These are phyloP conservation scores for Coemansia sp. DNA, from an alignment of 192 early-diverging fungal species.

Conservation along the genomic window DNA sequence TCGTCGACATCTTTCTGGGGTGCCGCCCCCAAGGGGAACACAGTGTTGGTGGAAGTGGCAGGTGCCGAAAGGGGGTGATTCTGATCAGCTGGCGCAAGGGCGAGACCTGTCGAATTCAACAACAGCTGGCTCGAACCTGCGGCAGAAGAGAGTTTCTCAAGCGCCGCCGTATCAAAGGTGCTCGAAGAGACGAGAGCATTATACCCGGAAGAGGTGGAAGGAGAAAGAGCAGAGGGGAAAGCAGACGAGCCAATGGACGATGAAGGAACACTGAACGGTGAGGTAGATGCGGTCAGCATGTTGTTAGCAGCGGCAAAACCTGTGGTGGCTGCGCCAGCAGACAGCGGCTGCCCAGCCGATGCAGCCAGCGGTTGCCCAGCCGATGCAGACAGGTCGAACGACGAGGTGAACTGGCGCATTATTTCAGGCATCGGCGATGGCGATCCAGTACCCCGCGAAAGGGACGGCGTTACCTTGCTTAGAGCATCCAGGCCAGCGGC, in stretches of 20 bases:
- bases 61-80: slow-evolving; percentile 6
- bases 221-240: slow-evolving; percentile 26
- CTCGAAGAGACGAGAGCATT: slow-evolving; percentile 20
- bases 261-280: slow-evolving; percentile 24
- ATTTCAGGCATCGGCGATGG: slow-evolving; percentile 37
- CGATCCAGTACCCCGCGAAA: slow-evolving; percentile 16
- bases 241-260: slow-evolving; percentile 26
- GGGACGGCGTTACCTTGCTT: slow-evolving; percentile 31
- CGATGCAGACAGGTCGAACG: slow-evolving; percentile 31
- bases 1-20: slow-evolving; percentile 32
- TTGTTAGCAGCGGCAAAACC: slow-evolving; percentile 2
- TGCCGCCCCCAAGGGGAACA: background rate
- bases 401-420: slow-evolving; percentile 50
- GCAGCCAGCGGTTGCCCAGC: background rate
- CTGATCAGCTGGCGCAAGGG: background rate
- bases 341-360: background rate
- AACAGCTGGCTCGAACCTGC: background rate
- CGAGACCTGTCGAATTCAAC: background rate
- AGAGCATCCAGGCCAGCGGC: slow-evolving; percentile 52
- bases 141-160: slow-evolving; percentile 11
- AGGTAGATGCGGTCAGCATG: slow-evolving; percentile 12
- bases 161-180: slow-evolving; percentile 13
- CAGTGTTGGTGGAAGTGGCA: background rate
- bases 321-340: background rate
- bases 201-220: slow-evolving; percentile 15